Base-by-base conservation (phyloP, 371 early-diverging fungal species). In the Actinomortierella wolfii region DNA sequence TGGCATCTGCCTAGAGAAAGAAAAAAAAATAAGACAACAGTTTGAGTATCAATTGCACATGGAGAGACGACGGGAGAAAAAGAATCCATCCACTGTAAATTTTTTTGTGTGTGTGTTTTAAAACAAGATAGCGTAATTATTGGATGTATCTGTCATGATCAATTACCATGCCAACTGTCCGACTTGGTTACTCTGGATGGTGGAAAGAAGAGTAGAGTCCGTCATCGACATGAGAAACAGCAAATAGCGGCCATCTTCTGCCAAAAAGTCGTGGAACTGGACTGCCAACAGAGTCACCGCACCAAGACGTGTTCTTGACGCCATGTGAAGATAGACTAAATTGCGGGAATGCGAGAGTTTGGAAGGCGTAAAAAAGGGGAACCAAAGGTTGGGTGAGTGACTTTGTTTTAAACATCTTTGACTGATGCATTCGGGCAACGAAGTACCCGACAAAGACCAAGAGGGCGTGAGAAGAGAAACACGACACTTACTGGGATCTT, bases 1-100 rank as follows among this genome's bases (percentile, higher is more conserved):
- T 15, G 89, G 86, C 88, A 91, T 87, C 6, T 79, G 81, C 89
- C 89, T 88, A 51, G 13, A 39, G 23, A 28, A 26, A 20, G 18
- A 25, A 15, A 41, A 52, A 25, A 46, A 41, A 44, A 44, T 34
- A 51, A 47, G n/a, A n/a, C n/a, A n/a, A 28, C 29, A 26, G 21
- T 24, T 61, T 21, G 40, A 56, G 28, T 5, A 34, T 39, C 14
- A 15, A 15, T n/a, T n/a, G n/a, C n/a, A n/a, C n/a, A 20, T 49
- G 25, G 20, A 25, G 14, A 20, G 49, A 49, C 7, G 20, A 46
- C 7, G 18, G 47, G 15, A 51, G n/a, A 50, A 41, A 20, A 39
- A 34, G 54, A 54, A 40, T 13, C 39, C 11, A 21, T 34, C 15
- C 23, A 26, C 11, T 54, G 29, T 11, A 15, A 43, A 8, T n/a